A percentile compares a stretch with the other conserved stretches of the same genome.
phyloP scores from a whole-genome alignment of 2,329 filamentous ascomycete genomes.

The Coniella lustricola region DNA sequence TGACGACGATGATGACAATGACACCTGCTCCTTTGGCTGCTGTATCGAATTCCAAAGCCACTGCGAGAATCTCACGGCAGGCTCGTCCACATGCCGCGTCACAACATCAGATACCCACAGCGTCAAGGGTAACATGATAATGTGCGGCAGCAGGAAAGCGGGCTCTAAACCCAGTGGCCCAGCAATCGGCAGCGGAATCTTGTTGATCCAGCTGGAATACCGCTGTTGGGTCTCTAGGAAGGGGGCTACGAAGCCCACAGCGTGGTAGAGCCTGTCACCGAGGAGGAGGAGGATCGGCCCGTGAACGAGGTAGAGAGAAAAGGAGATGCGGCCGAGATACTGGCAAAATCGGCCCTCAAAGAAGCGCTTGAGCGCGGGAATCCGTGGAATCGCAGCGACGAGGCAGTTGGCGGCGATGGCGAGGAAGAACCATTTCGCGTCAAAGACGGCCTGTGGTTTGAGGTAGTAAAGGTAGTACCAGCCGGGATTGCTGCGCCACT shows the following conservation, averaged over 20 bases:
- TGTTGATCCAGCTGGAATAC: slow-evolving; percentile 50
- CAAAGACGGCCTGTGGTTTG: slow-evolving; percentile 58
- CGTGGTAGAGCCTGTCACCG: slow-evolving; percentile 57
- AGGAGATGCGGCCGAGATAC: slow-evolving; percentile 57
- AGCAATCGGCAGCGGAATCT: slow-evolving; percentile 43
- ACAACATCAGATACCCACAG: slow-evolving; percentile 51
- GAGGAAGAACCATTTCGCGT: slow-evolving; percentile 62
- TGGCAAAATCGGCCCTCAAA: slow-evolving; percentile 54
- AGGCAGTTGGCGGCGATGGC: slow-evolving; percentile 53
- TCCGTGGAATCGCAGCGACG: slow-evolving; percentile 48
- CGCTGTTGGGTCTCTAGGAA: slow-evolving; percentile 39
- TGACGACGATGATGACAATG: background rate
- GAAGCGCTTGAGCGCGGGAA: slow-evolving; percentile 49
- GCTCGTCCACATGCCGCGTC: slow-evolving; percentile 51
- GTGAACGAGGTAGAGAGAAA: slow-evolving; percentile 57
- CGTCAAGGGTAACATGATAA: slow-evolving; percentile 53
- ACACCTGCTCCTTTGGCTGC: slow-evolving; percentile 5
- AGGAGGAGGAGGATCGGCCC: slow-evolving; percentile 53
- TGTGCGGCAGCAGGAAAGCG: slow-evolving; percentile 50
- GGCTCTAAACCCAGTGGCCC: slow-evolving; percentile 57
- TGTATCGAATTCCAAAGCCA: slow-evolving; percentile 49
- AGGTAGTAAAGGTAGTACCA: slow-evolving; percentile 55
- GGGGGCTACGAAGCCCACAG: slow-evolving; percentile 47
- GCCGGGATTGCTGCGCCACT: slow-evolving; percentile 47
- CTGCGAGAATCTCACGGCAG: slow-evolving; percentile 48